These are phyloP conservation scores for Sphagnum fallax DNA, from an alignment of 228 moss, liverwort and hornwort species.

Conservation along the genomic window DNA sequence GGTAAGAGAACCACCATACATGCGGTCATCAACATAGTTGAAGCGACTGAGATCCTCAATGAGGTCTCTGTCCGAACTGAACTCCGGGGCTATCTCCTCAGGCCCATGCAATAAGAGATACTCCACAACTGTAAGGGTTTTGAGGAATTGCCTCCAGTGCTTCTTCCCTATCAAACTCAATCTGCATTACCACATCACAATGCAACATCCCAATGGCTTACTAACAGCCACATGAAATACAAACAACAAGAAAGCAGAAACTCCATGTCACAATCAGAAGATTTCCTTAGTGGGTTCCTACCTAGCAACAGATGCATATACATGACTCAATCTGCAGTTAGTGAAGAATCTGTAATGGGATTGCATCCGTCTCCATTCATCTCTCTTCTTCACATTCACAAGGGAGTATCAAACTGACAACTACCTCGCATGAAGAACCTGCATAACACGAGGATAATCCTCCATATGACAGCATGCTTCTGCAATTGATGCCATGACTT, in stretches of 20 bases:
- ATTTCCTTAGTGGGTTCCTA: too few species aligned
- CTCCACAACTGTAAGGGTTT: constrained; percentile 54
- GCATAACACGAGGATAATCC: constrained; percentile 41
- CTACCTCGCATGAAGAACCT: constrained; percentile 52
- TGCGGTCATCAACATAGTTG: constrained; percentile 50
- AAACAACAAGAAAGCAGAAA: too few species aligned
- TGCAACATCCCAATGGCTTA: too few species aligned
- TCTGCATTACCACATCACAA: constrained; percentile 17
- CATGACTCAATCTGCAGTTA: too few species aligned
- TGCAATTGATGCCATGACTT: constrained; percentile 47
- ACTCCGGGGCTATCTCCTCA: constrained; percentile 41
- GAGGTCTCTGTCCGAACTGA: constrained; percentile 49
- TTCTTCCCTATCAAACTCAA: constrained; percentile 59
- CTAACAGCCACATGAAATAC: too few species aligned
- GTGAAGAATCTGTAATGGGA: too few species aligned
- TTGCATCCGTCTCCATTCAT: too few species aligned
- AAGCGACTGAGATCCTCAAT: constrained; percentile 58
- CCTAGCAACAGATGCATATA: too few species aligned
- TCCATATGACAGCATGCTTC: constrained; percentile 40
- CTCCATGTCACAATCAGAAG: too few species aligned
- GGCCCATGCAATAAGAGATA: constrained; percentile 57
- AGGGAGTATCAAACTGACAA: neutral
- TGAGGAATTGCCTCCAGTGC: constrained; percentile 57
- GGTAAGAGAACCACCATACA: constrained; percentile 15
- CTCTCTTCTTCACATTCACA: too few species aligned